These are phyloP conservation scores for Phytophthora crassamura DNA, from an alignment of 352 stramenopile species.

Conservation along the genomic window DNA sequence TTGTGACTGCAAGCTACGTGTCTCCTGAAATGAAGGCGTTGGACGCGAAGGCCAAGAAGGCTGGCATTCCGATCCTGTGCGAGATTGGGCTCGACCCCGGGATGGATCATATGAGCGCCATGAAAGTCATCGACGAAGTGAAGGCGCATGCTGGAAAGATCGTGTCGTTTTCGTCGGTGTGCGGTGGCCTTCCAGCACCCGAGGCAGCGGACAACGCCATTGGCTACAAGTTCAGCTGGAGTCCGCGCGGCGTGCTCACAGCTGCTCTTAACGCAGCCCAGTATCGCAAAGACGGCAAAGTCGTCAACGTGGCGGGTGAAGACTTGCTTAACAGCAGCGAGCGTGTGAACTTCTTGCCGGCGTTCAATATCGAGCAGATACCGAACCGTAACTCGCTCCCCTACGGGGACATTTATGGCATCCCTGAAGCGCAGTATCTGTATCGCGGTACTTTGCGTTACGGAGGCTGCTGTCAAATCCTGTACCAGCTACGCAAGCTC, in stretches of 20 bases:
- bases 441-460: slow-evolving; percentile 96
- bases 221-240: slow-evolving; percentile 98
- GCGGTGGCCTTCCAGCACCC: slow-evolving; percentile 93
- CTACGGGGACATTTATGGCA: slow-evolving; percentile 95
- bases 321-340: slow-evolving; percentile 90
- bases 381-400: slow-evolving; percentile 95
- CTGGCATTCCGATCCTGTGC: slow-evolving; percentile 93
- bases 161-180: slow-evolving; percentile 94
- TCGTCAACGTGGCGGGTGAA: slow-evolving; percentile 87
- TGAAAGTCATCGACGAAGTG: slow-evolving; percentile 97
- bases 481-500: slow-evolving; percentile 92
- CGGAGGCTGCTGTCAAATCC: slow-evolving; percentile 90
- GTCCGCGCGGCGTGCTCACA: slow-evolving; percentile 93
- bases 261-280: slow-evolving; percentile 92
- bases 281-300: slow-evolving; percentile 87
- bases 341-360: slow-evolving; percentile 87
- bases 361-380: slow-evolving; percentile 94
- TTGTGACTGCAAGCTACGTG: slow-evolving; percentile 97
- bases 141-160: slow-evolving; percentile 90
- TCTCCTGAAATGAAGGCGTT: slow-evolving; percentile 93
- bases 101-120: slow-evolving; percentile 97
- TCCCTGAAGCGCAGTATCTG: slow-evolving; percentile 90
- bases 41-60: slow-evolving; percentile 69
- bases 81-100: slow-evolving; percentile 96
- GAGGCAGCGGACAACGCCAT: slow-evolving; percentile 96